Evolutionary conservation across 257 asterid species (phyloP), one percentile per base, ranked within the genome.

Genomic region (Capsicum baccatum): DNA sequence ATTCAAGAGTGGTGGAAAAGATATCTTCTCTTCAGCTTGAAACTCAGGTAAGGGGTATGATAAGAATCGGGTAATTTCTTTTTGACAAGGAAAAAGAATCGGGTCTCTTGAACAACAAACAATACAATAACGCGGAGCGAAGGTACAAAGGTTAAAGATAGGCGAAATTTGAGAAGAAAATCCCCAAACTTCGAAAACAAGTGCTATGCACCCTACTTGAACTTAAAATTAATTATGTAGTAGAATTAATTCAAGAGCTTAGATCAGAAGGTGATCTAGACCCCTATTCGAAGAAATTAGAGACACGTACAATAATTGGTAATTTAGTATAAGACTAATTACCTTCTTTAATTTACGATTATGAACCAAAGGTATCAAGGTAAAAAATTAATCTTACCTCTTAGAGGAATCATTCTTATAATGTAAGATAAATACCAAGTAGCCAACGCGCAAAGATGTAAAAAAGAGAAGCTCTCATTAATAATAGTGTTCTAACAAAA

Each of bases 1-100:
- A 90, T 89, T 88, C 96, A 12, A 94, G 85, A 78, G 79, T 97
- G 83, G 80, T 89, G 57, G 91, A 92, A 86, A 97, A 87, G 90
- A 94, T 94, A 85, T 87, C 91, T 78, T 94, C 91, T 8, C 94
- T 95, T 90, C 91, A 94, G 89, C 89, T 89, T 70, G 99, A 97
- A 89, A 91, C 89, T 76, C 89, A 91, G 94, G 99, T 96, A 82
- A 62, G 88, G 42, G 54, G 82, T 66, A 66, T 35, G 74, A 66
- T 66, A 66, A 66, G 19, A 66, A 66, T 66, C 7, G 70, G 56
- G 44, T 64, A 21, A 26, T 9, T 64, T 21, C 5, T 39, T 39
- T 39, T 39, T 39, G 44, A 39, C 44, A 39, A 39, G 44, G 44
- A 39, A 39, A 39, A 39, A 39, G 44, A 39, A 39, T 66, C 3